Conservation (phyloP, 495 filamentous ascomycete species). For the Tetracladium setigerum region DNA sequence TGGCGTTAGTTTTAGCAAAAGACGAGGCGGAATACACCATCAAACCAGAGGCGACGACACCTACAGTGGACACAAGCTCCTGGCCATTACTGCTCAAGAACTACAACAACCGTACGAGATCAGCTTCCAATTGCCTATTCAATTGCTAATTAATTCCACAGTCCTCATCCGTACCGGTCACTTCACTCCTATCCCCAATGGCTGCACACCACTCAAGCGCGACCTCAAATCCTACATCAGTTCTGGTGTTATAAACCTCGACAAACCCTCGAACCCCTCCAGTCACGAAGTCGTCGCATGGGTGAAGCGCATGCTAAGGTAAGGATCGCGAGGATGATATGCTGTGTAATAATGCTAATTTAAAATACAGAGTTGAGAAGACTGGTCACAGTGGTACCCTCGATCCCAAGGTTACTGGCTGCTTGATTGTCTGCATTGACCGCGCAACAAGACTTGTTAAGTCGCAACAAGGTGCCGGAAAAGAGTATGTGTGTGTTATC, state of each 20-base stretch:
- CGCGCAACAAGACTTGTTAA: slow-evolving; percentile 95
- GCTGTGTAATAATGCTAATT: slow-evolving; percentile 6
- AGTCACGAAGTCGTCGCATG: slow-evolving; percentile 98
- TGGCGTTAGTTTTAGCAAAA: slow-evolving; percentile 52
- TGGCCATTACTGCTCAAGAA: slow-evolving; percentile 93
- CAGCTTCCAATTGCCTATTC: not conserved
- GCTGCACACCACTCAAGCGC: slow-evolving; percentile 77
- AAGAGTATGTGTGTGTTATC: slow-evolving; percentile 68
- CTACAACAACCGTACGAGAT: slow-evolving; percentile 65
- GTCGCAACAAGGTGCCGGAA: slow-evolving; percentile 95
- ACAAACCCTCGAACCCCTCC: slow-evolving; percentile 96
- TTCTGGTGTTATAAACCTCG: slow-evolving; percentile 95
- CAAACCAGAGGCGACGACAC: slow-evolving; percentile 72
- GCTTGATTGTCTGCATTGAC: slow-evolving; percentile 91
- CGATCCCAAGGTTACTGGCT: slow-evolving; percentile 90
- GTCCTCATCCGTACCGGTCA: slow-evolving; percentile 84
- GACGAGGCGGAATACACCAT: slow-evolving; percentile 72
- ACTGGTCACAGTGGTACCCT: slow-evolving; percentile 97
- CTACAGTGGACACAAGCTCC: slow-evolving; percentile 64
- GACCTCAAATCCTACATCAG: slow-evolving; percentile 93
- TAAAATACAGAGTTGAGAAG: slow-evolving; percentile 67
- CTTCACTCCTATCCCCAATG: slow-evolving; percentile 88
- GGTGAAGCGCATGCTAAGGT: slow-evolving; percentile 96
- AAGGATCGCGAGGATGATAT: slow-evolving; percentile 11
- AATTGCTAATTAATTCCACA: slow-evolving; percentile 24